Percentiles rank a stretch among this genome's conserved stretches.
Conservation (phyloP, 257 asterid species). For the Nicotiana undulata region DNA sequence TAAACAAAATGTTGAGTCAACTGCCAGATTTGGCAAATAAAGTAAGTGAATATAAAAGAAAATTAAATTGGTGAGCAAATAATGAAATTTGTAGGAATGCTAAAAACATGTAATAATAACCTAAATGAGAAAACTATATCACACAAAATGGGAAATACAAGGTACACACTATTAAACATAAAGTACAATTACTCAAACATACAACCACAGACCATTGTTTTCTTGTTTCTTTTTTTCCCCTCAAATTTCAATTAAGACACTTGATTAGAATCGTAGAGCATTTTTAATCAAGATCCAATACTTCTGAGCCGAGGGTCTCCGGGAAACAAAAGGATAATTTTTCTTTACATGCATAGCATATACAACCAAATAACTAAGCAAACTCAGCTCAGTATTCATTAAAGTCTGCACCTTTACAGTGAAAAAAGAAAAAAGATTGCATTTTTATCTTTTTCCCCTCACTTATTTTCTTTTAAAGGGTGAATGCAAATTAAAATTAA, state of each 20-base stretch:
- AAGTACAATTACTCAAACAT: not conserved
- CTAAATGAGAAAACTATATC: not conserved
- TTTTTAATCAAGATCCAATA: not conserved
- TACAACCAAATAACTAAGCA: not conserved
- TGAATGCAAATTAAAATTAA: not conserved
- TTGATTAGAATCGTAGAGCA: not conserved
- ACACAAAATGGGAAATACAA: not conserved
- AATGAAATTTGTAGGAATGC: not conserved
- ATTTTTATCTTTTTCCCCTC: not conserved
- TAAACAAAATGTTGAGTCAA: not conserved
- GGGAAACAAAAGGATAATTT: not conserved
- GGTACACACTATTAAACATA: not conserved
- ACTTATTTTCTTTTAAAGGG: not conserved
- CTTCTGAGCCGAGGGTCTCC: too few relatives aligned
- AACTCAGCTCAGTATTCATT: not conserved
- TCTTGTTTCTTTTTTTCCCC: not conserved
- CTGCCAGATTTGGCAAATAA: not conserved
- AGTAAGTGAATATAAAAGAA: not conserved
- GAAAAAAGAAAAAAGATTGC: not conserved
- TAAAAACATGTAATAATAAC: not conserved
- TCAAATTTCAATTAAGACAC: not conserved
- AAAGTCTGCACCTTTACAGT: not conserved
- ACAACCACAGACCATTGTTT: not conserved
- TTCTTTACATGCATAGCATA: not conserved
- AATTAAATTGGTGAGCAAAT: not conserved